Base-by-base conservation (phyloP, 805 yeast genomes). In the Tetrapisispora nanseiensis region DNA sequence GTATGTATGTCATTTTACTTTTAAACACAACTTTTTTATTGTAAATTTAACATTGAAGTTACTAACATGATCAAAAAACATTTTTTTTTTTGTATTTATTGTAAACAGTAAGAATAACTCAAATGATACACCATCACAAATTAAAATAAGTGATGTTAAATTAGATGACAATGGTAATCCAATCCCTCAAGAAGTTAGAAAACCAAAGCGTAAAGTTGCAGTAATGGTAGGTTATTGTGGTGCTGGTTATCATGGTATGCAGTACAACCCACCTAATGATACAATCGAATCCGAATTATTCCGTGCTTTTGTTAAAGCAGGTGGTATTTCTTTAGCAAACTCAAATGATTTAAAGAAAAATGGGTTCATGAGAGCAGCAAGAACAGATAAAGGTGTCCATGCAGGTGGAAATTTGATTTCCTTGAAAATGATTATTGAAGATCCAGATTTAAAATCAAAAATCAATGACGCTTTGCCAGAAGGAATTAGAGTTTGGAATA, bases 231-330 rank as follows among this genome's bases (percentile, higher is more conserved):
- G 97, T 4, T 90, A 90, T 66, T 86, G 95, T 58, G 97, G 97
- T 23, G 79, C 95, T 1, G 96, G 97, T 0, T 90, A 87, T 63
- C 92, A 86, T 63, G 97, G 97, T 4, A 85, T 90, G 94, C 97
- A 90, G 62, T 67, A 82, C 49, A 89, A 89, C 57, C 92, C 95
- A 2, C 94, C 87, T 11, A 76, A 77, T 33, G 77, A 78, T 54
- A 90, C 97, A 16, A 89, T 90, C 50, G 97, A 90, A 63, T 89
- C 86, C 7, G 97, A 82, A 35, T 54, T 90, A 9, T 90, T 86
- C 59, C 71, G 74, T 26, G 95, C 97, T 0, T 75, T 90, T 56
- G 72, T 86, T 55, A 73, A 74, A 44, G 87, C 95, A 1, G 96
- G 95, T 13, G 96, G 95, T 6, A 76, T 90, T 42, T 82, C 95